Conservation (phyloP, 73 alveolate species). For the Paraurostyla sp. region DNA sequence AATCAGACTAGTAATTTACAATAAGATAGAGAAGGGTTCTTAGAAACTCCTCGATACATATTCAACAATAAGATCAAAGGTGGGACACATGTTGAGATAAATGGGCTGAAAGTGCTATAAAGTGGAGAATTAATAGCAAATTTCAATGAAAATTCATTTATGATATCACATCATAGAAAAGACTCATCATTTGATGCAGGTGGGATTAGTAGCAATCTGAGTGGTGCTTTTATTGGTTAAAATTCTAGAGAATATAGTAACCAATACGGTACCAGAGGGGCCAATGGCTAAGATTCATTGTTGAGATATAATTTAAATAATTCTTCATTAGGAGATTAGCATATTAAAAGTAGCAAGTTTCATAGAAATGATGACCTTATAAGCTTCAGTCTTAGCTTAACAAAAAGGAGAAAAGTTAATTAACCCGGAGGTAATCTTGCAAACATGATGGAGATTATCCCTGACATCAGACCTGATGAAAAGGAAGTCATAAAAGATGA, state of each 20-base stretch:
- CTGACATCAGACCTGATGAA: not conserved
- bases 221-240: too few relatives aligned
- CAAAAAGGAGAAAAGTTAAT: not conserved
- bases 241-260: too few relatives aligned
- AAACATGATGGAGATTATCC: not conserved
- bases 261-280: too few relatives aligned
- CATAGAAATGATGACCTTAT: too few relatives aligned
- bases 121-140: not conserved
- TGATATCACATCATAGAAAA: not conserved
- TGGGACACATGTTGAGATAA: not conserved
- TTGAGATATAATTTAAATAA: too few relatives aligned
- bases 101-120: not conserved
- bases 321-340: too few relatives aligned
- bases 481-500: not conserved
- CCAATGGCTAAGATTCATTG: too few relatives aligned
- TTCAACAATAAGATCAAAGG: not conserved
- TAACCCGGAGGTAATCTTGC: not conserved
- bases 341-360: too few relatives aligned
- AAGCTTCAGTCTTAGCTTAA: too few relatives aligned
- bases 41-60: slow-evolving; percentile 21
- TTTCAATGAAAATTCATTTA: not conserved
- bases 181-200: slow-evolving; percentile 3
- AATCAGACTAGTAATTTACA: not conserved
- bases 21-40: slow-evolving; percentile 25
- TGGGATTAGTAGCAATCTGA: too few relatives aligned